Percentiles rank a stretch among this genome's conserved stretches.
Conservation (phyloP, 169 alveolate genomes). For the Besnoitia besnoiti region DNA sequence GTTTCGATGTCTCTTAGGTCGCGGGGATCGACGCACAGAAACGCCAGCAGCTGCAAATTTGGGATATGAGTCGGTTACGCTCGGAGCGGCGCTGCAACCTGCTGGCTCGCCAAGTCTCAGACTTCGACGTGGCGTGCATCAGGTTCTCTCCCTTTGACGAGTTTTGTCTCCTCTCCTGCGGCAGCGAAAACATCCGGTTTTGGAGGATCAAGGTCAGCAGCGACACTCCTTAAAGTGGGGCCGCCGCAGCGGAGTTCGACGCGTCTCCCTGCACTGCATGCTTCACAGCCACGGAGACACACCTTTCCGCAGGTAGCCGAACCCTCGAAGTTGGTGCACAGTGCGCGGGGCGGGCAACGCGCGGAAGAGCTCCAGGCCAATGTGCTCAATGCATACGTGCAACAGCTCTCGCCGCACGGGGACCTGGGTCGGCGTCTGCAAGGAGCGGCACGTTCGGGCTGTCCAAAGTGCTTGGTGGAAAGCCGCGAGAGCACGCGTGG, state of each 20-base stretch:
- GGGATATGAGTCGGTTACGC: slow-evolving; percentile 79
- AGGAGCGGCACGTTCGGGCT: too few species aligned
- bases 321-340: not conserved
- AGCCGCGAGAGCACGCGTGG: not conserved
- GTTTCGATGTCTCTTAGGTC: slow-evolving; percentile 55
- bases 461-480: not conserved
- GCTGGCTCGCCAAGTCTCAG: slow-evolving; percentile 84
- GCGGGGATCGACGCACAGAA: slow-evolving; percentile 85
- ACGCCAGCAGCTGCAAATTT: slow-evolving; percentile 84
- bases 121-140: slow-evolving; percentile 70
- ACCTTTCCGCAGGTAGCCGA: not conserved
- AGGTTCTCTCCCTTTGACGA: slow-evolving; percentile 90
- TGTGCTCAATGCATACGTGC: too few species aligned
- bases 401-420: too few species aligned
- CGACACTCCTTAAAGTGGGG: not conserved
- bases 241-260: not conserved
- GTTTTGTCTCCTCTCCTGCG: slow-evolving; percentile 86
- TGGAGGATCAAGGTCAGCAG: slow-evolving; percentile 87
- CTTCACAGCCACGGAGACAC: not conserved
- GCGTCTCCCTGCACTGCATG: not conserved
- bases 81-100: slow-evolving; percentile 52
- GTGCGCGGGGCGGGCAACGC: too few species aligned
- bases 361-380: too few species aligned
- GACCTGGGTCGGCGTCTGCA: too few species aligned
- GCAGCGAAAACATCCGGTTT: slow-evolving; percentile 91